Conservation (phyloP, 225 moss, liverwort and hornwort species). For the Rhytidiadelphus loreus region DNA sequence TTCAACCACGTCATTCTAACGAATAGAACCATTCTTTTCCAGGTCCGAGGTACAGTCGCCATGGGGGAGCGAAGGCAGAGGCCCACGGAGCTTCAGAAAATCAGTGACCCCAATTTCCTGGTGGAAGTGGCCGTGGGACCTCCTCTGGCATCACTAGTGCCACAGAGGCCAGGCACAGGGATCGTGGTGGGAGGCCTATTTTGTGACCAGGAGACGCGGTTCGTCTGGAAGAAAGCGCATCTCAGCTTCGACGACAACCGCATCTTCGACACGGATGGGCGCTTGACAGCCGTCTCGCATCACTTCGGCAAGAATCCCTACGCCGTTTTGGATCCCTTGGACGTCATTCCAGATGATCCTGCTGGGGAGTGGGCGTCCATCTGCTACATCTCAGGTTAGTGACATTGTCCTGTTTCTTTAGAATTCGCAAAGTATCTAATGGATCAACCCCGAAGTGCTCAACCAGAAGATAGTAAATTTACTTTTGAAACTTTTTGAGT, state of each 20-base stretch:
- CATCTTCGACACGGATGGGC: constrained; percentile 29
- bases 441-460: background rate
- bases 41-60: background rate
- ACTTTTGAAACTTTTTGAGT: background rate
- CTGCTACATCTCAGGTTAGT: constrained; percentile 21
- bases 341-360: constrained; percentile 15
- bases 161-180: constrained; percentile 33
- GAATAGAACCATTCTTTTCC: background rate
- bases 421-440: background rate
- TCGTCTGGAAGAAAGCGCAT: constrained; percentile 45
- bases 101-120: constrained; percentile 43
- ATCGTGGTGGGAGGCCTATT: constrained; percentile 13
- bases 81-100: constrained; percentile 29
- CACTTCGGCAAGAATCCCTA: constrained; percentile 50
- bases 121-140: constrained; percentile 41
- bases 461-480: background rate
- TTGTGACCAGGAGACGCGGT: constrained; percentile 1
- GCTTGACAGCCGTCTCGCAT: constrained; percentile 19
- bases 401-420: background rate
- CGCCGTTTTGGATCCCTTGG: constrained; percentile 10
- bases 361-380: constrained; percentile 33
- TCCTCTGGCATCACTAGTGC: constrained; percentile 26
- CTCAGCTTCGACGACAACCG: constrained; percentile 37
- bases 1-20: background rate
- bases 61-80: constrained; percentile 15